Evolutionary conservation across 495 filamentous ascomycete species (phyloP).

Genomic region (Neurospora intermedia): DNA sequence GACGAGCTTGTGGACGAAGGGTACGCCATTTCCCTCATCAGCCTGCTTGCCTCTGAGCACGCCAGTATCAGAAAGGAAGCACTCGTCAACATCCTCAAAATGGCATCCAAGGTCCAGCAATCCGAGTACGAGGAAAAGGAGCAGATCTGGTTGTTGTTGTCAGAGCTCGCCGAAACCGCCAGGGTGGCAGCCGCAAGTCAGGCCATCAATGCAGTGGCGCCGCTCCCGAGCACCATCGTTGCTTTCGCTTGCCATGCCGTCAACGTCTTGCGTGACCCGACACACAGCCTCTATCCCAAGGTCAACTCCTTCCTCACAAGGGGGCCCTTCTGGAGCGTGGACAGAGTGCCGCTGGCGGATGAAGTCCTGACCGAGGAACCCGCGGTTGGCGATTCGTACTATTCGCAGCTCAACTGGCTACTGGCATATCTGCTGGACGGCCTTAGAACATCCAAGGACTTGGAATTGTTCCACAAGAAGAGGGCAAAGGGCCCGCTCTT

Average conservation of each 20-base stretch:
- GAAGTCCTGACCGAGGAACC: slow-evolving; percentile 61
- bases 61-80: slow-evolving; percentile 67
- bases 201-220: slow-evolving; percentile 37
- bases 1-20: slow-evolving; percentile 67
- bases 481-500: slow-evolving; percentile 46
- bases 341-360: slow-evolving; percentile 67
- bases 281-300: slow-evolving; percentile 77
- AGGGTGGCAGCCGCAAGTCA: slow-evolving; percentile 12
- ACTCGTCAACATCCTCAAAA: slow-evolving; percentile 51
- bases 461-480: slow-evolving; percentile 72
- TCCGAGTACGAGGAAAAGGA: slow-evolving; percentile 67
- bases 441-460: slow-evolving; percentile 44
- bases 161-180: slow-evolving; percentile 67
- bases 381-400: slow-evolving; percentile 60
- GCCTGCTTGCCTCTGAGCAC: slow-evolving; percentile 65
- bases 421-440: slow-evolving; percentile 64
- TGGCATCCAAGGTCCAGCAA: slow-evolving; percentile 53
- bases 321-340: slow-evolving; percentile 59
- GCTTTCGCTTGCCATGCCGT: slow-evolving; percentile 64
- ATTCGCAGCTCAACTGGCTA: slow-evolving; percentile 71
- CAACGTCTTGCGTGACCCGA: slow-evolving; percentile 58
- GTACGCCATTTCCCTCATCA: slow-evolving; percentile 51
- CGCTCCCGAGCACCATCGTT: slow-evolving; percentile 61
- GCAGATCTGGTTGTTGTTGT: slow-evolving; percentile 62
- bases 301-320: slow-evolving; percentile 75